phyloP scores from a whole-genome alignment of 345 rosid genomes.

The Ailanthus altissimus region DNA sequence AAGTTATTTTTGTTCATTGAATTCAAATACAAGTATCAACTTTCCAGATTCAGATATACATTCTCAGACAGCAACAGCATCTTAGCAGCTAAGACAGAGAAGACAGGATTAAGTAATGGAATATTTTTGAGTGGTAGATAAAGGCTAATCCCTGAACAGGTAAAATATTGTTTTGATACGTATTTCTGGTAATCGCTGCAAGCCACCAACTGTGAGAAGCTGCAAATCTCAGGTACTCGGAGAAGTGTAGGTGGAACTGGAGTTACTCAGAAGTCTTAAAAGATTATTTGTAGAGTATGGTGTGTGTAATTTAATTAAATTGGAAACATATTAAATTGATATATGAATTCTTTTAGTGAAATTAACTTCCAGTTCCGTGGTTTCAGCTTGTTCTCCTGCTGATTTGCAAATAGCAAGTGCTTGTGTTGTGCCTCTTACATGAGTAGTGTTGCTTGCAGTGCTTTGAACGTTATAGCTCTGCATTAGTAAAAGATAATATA shows the following conservation, averaged over 20 bases:
- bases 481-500: background rate
- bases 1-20: slow-evolving; percentile 1
- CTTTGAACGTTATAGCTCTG: background rate
- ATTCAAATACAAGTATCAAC: slow-evolving; percentile 21
- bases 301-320: background rate
- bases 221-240: background rate
- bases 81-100: background rate
- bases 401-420: background rate
- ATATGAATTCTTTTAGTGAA: slow-evolving; percentile 10
- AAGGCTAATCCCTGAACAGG: background rate
- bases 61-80: background rate
- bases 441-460: background rate
- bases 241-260: slow-evolving; percentile 6
- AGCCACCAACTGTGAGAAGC: background rate
- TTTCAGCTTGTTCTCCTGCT: background rate
- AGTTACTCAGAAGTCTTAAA: background rate
- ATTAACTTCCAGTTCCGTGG: background rate
- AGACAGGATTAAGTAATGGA: background rate
- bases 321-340: background rate
- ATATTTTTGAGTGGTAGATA: background rate
- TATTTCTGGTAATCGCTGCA: background rate
- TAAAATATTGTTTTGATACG: background rate
- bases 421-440: background rate
- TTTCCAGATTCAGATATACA: background rate
- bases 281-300: slow-evolving; percentile 1